Conservation (phyloP, 805 yeast species). For the Monosporozyma solicola region DNA sequence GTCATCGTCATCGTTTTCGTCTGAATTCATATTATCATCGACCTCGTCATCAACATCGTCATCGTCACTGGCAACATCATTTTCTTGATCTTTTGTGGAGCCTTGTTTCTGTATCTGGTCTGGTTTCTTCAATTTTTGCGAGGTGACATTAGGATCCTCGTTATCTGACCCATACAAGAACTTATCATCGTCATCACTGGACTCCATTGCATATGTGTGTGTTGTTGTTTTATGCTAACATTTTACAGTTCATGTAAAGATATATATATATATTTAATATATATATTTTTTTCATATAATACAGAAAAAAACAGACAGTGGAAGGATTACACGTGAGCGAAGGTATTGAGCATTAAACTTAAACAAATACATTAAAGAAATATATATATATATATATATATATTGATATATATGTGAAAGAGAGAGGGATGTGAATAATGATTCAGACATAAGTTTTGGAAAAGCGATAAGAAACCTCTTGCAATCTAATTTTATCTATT, state of each 20-base stretch:
- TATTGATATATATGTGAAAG: no score
- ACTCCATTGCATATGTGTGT: conserved; percentile 11
- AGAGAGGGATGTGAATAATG: no score
- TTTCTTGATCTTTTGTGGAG: not conserved
- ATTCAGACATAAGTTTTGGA: conserved; percentile 24
- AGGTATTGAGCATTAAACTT: no score
- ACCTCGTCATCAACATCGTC: not conserved
- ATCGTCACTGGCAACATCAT: not conserved
- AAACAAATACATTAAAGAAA: no score
- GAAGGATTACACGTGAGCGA: no score
- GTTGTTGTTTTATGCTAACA: no score
- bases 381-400: no score
- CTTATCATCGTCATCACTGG: conserved; percentile 30
- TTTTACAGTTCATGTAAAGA: no score
- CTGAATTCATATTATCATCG: not conserved
- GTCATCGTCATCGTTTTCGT: not conserved
- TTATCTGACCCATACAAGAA: conserved; percentile 30
- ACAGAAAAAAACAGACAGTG: not conserved
- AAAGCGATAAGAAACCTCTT: conserved; percentile 28
- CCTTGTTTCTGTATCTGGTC: conserved; percentile 3
- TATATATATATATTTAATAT: no score
- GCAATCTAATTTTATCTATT: conserved; percentile 27
- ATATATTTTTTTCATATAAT: not conserved
- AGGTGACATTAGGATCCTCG: conserved; percentile 9
- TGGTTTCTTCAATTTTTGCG: not conserved